phyloP scores from a whole-genome alignment of 352 stramenopile genomes.

The Pythium volutum region DNA sequence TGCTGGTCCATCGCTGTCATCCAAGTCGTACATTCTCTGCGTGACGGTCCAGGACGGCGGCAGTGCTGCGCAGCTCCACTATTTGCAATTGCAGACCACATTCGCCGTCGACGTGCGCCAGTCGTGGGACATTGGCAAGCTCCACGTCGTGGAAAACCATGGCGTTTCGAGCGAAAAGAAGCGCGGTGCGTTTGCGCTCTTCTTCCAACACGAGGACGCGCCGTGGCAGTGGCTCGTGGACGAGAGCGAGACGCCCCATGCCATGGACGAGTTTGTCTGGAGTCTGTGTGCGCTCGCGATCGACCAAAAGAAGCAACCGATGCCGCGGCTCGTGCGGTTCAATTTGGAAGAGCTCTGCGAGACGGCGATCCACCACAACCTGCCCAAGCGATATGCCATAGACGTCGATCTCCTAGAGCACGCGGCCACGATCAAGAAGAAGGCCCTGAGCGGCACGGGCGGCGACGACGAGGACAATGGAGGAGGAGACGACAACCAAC shows the following conservation, averaged over 20 bases:
- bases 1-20: background rate
- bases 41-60: constrained; percentile 49
- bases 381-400: constrained; percentile 61
- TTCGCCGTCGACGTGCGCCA: constrained; percentile 64
- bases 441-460: constrained; percentile 2
- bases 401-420: constrained; percentile 58
- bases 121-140: constrained; percentile 50
- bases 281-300: constrained; percentile 52
- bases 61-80: constrained; percentile 43
- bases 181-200: constrained; percentile 50
- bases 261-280: constrained; percentile 79
- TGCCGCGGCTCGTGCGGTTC: constrained; percentile 55
- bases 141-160: constrained; percentile 62
- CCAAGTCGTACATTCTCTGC: constrained; percentile 68
- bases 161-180: constrained; percentile 47
- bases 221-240: constrained; percentile 64
- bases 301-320: constrained; percentile 49
- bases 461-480: constrained; percentile 5
- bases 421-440: constrained; percentile 46
- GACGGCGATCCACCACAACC: constrained; percentile 41
- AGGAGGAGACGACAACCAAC: constrained; percentile 1
- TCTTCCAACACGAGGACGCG: constrained; percentile 42
- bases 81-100: constrained; percentile 59
- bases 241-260: constrained; percentile 37
- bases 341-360: constrained; percentile 62